Conservation (phyloP, 2,329 filamentous ascomycete genomes). For the Aureobasidium leucospermi region DNA sequence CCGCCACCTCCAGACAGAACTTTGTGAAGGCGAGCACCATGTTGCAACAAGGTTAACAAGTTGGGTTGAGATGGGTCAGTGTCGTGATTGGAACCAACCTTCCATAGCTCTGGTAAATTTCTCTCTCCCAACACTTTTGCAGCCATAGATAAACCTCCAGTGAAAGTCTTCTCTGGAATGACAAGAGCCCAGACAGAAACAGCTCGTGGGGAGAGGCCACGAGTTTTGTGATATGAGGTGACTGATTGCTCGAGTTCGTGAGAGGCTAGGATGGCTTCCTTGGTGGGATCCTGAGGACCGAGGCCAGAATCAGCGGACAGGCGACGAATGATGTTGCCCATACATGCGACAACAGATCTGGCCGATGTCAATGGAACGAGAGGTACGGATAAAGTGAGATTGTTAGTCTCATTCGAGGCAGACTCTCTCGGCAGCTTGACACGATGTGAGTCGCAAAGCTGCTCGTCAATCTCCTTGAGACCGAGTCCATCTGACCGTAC, state of each 20-base stretch:
- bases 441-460: conserved; percentile 7
- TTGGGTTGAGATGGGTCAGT: not conserved
- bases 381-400: conserved; percentile 33
- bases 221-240: conserved; percentile 47
- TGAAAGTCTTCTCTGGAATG: conserved; percentile 37
- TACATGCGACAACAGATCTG: conserved; percentile 54
- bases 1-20: conserved; percentile 73
- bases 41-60: not conserved
- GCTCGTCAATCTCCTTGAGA: not conserved
- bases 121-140: not conserved
- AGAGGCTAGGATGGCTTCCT: conserved; percentile 51
- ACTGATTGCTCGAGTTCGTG: conserved; percentile 63
- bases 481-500: not conserved
- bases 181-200: conserved; percentile 69
- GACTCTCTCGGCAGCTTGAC: not conserved
- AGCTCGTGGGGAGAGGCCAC: conserved; percentile 35
- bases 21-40: conserved; percentile 37
- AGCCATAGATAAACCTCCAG: not conserved
- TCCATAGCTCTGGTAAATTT: conserved; percentile 2
- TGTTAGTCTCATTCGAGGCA: not conserved
- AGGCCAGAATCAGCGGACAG: conserved; percentile 38
- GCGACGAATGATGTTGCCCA: conserved; percentile 72
- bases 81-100: not conserved
- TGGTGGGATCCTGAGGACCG: not conserved
- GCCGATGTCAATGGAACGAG: conserved; percentile 58